A percentile compares a stretch with the other conserved stretches of the same genome.
Evolutionary conservation across 2,329 filamentous ascomycete species (phyloP).

Genomic region (Eutypella sp.): DNA sequence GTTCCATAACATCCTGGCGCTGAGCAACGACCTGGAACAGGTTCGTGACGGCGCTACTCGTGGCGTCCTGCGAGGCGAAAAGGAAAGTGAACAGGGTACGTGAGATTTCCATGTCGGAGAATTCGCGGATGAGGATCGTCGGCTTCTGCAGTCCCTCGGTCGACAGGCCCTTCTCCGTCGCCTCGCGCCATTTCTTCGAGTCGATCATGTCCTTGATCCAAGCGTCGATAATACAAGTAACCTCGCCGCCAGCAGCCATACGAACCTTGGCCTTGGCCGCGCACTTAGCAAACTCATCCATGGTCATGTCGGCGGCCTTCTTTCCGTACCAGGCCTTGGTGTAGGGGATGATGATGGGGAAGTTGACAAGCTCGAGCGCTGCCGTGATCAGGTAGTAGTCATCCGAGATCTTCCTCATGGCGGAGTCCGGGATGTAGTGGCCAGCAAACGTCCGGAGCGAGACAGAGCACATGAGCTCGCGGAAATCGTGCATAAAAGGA

Average conservation of each 20-base stretch:
- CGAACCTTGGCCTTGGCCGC: slow-evolving; percentile 89
- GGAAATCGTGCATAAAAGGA: slow-evolving; percentile 87
- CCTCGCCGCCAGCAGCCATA: slow-evolving; percentile 81
- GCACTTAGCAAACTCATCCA: slow-evolving; percentile 84
- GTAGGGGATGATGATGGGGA: slow-evolving; percentile 91
- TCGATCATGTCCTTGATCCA: slow-evolving; percentile 89
- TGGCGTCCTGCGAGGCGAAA: slow-evolving; percentile 96
- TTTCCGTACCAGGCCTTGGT: slow-evolving; percentile 98
- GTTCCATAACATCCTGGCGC: slow-evolving; percentile 85
- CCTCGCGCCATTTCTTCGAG: slow-evolving; percentile 75
- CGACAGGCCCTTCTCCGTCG: slow-evolving; percentile 65
- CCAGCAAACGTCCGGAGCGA: slow-evolving; percentile 97
- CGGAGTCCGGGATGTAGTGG: slow-evolving; percentile 86
- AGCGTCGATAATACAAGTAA: slow-evolving; percentile 90
- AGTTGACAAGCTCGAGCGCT: slow-evolving; percentile 94
- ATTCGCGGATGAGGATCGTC: slow-evolving; percentile 73
- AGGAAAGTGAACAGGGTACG: slow-evolving; percentile 95
- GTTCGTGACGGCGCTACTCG: slow-evolving; percentile 90
- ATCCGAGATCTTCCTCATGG: slow-evolving; percentile 89
- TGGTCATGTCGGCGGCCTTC: slow-evolving; percentile 88
- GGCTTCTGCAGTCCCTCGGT: slow-evolving; percentile 75
- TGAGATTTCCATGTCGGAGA: slow-evolving; percentile 85
- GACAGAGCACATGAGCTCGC: slow-evolving; percentile 90
- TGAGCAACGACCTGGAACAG: slow-evolving; percentile 92
- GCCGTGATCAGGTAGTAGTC: slow-evolving; percentile 97